These are phyloP conservation scores for Globisporangium irregulare DNA, from an alignment of 352 stramenopile genomes.

Conservation along the genomic window DNA sequence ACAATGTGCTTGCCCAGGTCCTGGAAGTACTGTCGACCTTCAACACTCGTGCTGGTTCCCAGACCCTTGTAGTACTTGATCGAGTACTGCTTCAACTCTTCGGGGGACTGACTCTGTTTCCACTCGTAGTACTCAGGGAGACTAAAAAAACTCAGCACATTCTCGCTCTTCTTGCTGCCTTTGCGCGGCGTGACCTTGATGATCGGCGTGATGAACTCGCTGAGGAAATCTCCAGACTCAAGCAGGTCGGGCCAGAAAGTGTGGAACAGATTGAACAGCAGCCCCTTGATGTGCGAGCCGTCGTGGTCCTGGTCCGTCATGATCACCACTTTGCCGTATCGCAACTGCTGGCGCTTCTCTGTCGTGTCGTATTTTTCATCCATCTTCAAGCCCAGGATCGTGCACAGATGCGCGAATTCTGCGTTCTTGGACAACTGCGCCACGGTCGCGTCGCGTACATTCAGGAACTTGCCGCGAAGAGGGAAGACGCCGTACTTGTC, in stretches of 20 bases:
- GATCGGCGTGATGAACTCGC: constrained; percentile 99
- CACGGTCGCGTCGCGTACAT: constrained; percentile 85
- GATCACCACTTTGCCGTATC: constrained; percentile 99
- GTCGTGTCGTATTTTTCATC: constrained; percentile 91
- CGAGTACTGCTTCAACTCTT: constrained; percentile 87
- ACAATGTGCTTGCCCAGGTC: constrained; percentile 95
- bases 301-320: constrained; percentile 99
- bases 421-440: constrained; percentile 91
- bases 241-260: constrained; percentile 98
- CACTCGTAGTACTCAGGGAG: constrained; percentile 96
- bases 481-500: constrained; percentile 99
- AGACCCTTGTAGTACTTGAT: constrained; percentile 99
- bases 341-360: constrained; percentile 88
- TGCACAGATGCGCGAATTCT: constrained; percentile 95
- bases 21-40: constrained; percentile 98
- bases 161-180: constrained; percentile 45
- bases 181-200: constrained; percentile 92
- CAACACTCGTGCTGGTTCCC: constrained; percentile 95
- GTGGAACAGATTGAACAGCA: constrained; percentile 99
- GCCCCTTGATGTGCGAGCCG: constrained; percentile 98
- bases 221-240: constrained; percentile 93
- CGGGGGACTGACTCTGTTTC: constrained; percentile 66
- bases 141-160: constrained; percentile 94
- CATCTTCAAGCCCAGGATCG: constrained; percentile 98
- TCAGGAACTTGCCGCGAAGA: constrained; percentile 94